Evolutionary conservation across 73 alveolate species (phyloP).

Genomic region (Paramecium pentaurelia): DNA sequence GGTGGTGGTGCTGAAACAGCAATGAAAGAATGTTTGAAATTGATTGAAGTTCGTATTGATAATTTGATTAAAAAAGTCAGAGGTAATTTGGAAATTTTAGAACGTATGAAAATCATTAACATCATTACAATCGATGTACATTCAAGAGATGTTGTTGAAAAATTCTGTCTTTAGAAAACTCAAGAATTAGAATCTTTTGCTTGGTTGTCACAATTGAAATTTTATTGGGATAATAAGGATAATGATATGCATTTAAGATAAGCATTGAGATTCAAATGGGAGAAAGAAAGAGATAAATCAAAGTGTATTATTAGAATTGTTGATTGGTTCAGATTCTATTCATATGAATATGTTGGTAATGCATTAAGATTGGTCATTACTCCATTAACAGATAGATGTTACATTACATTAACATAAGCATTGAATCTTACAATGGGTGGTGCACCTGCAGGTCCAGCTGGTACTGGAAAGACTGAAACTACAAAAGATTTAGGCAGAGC

Average conservation of each 20-base stretch:
- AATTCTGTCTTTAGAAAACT: constrained; percentile 86
- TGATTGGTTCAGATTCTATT: constrained; percentile 95
- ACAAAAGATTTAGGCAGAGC: constrained; percentile 96
- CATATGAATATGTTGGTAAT: constrained; percentile 99
- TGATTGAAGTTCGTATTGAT: constrained; percentile 79
- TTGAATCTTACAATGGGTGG: constrained; percentile 98
- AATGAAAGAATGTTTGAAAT: constrained; percentile 75
- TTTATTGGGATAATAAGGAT: constrained; percentile 92
- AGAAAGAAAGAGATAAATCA: constrained; percentile 78
- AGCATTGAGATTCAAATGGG: constrained; percentile 56
- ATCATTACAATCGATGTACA: constrained; percentile 99
- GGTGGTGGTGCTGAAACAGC: constrained; percentile 76
- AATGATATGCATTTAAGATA: constrained; percentile 68
- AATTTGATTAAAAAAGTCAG: constrained; percentile 90
- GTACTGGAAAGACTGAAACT: constrained; percentile 96
- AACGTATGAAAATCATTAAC: constrained; percentile 97
- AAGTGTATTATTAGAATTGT: constrained; percentile 93
- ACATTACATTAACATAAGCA: constrained; percentile 99
- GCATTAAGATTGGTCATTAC: constrained; percentile 99
- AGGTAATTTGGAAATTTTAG: constrained; percentile 89
- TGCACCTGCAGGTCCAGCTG: constrained; percentile 99
- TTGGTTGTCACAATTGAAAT: constrained; percentile 99
- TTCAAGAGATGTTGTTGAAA: constrained; percentile 98
- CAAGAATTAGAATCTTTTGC: constrained; percentile 94
- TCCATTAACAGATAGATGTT: constrained; percentile 99